Percentiles rank a stretch among this genome's conserved stretches.
phyloP scores from a whole-genome alignment of 2,329 filamentous ascomycete genomes.

The Aspergillus thermomutatus region DNA sequence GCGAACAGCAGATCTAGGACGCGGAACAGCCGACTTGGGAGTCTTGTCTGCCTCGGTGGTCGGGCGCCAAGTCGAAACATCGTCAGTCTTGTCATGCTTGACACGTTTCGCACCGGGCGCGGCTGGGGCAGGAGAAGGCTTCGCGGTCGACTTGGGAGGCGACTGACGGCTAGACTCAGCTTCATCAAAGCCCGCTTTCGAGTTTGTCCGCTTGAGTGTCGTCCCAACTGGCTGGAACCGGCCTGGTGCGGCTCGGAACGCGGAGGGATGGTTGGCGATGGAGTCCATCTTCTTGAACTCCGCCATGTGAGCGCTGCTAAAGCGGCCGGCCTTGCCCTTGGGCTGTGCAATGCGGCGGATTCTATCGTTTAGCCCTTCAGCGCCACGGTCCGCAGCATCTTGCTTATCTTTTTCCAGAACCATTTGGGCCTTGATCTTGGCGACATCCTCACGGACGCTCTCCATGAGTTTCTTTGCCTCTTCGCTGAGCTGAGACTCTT shows the following conservation, averaged over 20 bases:
- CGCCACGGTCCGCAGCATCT: conserved; percentile 43
- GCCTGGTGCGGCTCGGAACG: conserved; percentile 55
- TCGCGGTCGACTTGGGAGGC: conserved; percentile 30
- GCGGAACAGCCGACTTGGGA: conserved; percentile 22
- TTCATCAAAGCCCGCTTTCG: conserved; percentile 65
- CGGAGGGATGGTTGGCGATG: conserved; percentile 80
- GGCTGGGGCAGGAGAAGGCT: conserved; percentile 27
- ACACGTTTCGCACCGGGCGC: conserved; percentile 63
- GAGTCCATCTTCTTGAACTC: conserved; percentile 98
- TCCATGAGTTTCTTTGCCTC: conserved; percentile 58
- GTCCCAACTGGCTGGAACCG: conserved; percentile 39
- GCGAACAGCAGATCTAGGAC: conserved; percentile 45
- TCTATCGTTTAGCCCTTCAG: conserved; percentile 39
- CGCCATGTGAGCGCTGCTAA: conserved; percentile 79
- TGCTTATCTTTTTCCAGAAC: conserved; percentile 59
- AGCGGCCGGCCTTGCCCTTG: conserved; percentile 74
- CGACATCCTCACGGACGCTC: conserved; percentile 69
- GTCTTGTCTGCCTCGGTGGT: conserved; percentile 18
- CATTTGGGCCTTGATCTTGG: conserved; percentile 67
- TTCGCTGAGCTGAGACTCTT: conserved; percentile 44
- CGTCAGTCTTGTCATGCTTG: conserved; percentile 65
- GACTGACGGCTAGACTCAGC: conserved; percentile 43
- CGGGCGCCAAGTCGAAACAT: conserved; percentile 61
- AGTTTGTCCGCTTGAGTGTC: conserved; percentile 51
- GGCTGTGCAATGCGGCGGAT: conserved; percentile 74